phyloP scores from a whole-genome alignment of 805 yeast genomes.

The Starmerella roubikii region DNA sequence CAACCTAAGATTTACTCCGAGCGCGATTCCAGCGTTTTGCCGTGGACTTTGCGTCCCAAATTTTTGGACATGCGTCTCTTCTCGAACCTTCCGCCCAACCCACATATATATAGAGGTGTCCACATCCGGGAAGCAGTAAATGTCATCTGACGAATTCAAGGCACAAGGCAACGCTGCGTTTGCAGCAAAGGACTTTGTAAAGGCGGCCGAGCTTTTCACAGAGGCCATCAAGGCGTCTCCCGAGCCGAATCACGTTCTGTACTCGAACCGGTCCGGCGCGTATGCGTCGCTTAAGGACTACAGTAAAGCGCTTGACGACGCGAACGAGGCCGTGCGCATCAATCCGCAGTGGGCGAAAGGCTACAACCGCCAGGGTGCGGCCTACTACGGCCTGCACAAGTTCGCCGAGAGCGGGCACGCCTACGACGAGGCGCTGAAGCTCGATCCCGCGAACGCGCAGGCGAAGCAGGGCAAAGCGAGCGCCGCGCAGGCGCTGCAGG shows the following conservation, averaged over 20 bases:
- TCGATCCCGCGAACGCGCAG: conserved; percentile 76
- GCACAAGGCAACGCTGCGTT: conserved; percentile 91
- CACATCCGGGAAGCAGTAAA: background rate
- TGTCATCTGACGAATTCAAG: conserved; percentile 32
- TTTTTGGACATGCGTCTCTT: too few relatives aligned
- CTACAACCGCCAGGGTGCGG: conserved; percentile 85
- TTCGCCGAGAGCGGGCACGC: conserved; percentile 91
- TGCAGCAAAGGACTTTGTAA: conserved; percentile 66
- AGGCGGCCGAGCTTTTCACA: conserved; percentile 69
- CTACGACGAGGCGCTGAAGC: conserved; percentile 73
- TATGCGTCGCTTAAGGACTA: conserved; percentile 70
- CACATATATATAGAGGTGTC: background rate
- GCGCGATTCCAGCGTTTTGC: too few relatives aligned
- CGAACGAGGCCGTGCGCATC: conserved; percentile 65
- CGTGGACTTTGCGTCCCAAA: too few relatives aligned
- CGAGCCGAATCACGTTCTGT: conserved; percentile 80
- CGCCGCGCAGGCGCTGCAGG: conserved; percentile 48
- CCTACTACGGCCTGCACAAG: conserved; percentile 73
- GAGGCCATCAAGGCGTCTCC: conserved; percentile 70
- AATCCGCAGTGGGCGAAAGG: conserved; percentile 93
- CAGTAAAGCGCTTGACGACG: conserved; percentile 66
- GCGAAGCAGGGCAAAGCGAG: conserved; percentile 70
- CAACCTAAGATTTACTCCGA: too few relatives aligned
- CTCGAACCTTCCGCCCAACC: too few relatives aligned
- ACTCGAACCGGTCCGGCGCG: conserved; percentile 87